phyloP scores from a whole-genome alignment of 805 yeast genomes.

The Tetrapisispora pingtungensis region DNA sequence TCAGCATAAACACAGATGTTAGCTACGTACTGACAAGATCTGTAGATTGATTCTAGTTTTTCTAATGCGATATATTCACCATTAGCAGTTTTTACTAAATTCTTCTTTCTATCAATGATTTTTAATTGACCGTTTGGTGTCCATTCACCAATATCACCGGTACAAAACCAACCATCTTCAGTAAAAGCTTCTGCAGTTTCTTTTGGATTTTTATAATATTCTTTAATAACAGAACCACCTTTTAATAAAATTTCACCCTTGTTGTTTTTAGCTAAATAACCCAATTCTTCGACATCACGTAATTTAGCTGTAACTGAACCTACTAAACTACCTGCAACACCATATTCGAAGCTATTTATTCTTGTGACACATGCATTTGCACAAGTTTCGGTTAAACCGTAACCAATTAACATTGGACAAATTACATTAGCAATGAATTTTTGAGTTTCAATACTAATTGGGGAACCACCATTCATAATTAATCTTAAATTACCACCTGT shows the following conservation, averaged over 20 bases:
- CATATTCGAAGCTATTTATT: constrained; percentile 56
- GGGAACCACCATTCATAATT: constrained; percentile 87
- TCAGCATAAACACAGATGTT: constrained; percentile 94
- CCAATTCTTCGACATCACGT: constrained; percentile 84
- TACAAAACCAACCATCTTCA: constrained; percentile 87
- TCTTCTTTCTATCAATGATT: constrained; percentile 90
- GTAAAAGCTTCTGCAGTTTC: constrained; percentile 71
- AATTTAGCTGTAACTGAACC: constrained; percentile 82
- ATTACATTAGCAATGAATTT: constrained; percentile 63
- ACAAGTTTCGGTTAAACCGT: constrained; percentile 92
- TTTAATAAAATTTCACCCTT: constrained; percentile 86
- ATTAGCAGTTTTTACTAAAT: constrained; percentile 86
- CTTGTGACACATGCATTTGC: constrained; percentile 74
- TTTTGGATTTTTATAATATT: constrained; percentile 72
- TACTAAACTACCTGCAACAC: constrained; percentile 72
- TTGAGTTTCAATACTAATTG: constrained; percentile 74
- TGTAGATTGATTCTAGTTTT: constrained; percentile 82
- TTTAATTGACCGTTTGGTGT: constrained; percentile 65
- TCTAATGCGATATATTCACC: constrained; percentile 98
- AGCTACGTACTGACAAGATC: constrained; percentile 65
- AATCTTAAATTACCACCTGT: constrained; percentile 82
- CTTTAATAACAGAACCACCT: constrained; percentile 64
- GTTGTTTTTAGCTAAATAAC: constrained; percentile 78
- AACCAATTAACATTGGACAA: constrained; percentile 85
- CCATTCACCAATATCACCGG: constrained; percentile 98